A percentile compares a stretch with the other conserved stretches of the same genome.
These are phyloP conservation scores for Eimeria tenella DNA, from an alignment of 169 alveolate genomes.

Conservation along the genomic window DNA sequence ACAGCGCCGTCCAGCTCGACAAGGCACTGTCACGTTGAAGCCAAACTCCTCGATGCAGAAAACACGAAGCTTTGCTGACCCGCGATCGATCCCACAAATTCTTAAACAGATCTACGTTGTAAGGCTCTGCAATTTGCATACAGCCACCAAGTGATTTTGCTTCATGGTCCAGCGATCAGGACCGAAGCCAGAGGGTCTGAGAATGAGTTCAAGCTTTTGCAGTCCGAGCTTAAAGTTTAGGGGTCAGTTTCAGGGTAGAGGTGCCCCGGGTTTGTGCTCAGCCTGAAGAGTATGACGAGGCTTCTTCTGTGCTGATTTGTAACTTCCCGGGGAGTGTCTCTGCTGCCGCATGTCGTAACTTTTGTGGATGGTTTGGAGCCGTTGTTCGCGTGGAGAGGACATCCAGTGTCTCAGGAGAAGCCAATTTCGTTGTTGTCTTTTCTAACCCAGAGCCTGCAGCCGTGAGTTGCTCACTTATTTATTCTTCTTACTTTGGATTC, in stretches of 20 bases:
- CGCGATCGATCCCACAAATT: constrained; percentile 12
- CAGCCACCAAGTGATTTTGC: too few relatives aligned
- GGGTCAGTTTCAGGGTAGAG: not conserved
- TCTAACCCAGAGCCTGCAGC: constrained; percentile 81
- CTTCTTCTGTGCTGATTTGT: constrained; percentile 80
- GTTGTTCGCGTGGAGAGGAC: constrained; percentile 83
- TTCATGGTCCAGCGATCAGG: too few relatives aligned
- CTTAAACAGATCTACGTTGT: constrained; percentile 28
- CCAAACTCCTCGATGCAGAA: constrained; percentile 45
- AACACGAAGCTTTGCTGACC: constrained; percentile 24
- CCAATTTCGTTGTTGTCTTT: constrained; percentile 82
- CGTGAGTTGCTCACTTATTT: not conserved
- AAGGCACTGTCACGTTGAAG: constrained; percentile 20
- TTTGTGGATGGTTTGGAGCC: constrained; percentile 84
- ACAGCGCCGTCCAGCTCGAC: constrained; percentile 65
- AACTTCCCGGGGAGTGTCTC: constrained; percentile 83
- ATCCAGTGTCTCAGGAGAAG: constrained; percentile 80
- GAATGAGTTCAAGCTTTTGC: not conserved
- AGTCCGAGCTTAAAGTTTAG: not conserved
- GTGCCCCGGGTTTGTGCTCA: not conserved
- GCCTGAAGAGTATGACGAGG: constrained; percentile 75
- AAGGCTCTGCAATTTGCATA: not conserved
- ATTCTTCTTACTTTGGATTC: too few relatives aligned
- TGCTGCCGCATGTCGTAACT: constrained; percentile 76
- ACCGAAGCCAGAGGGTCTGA: too few relatives aligned